These are phyloP conservation scores for Hyphopichia buzzinii DNA, from an alignment of 1,139 yeast genomes.

Conservation along the genomic window DNA sequence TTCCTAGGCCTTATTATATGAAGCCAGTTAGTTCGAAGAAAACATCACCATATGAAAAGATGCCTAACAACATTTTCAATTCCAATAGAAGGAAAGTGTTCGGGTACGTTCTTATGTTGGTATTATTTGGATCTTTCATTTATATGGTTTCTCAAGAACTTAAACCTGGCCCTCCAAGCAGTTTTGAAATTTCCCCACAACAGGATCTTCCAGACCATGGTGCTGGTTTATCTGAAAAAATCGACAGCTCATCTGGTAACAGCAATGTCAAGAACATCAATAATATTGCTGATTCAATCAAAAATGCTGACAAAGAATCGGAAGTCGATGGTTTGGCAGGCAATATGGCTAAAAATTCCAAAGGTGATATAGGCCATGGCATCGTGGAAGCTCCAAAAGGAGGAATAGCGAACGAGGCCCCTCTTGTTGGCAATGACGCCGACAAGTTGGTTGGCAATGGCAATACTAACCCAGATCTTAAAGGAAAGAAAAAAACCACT, in stretches of 20 bases:
- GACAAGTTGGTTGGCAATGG: constrained; percentile 27
- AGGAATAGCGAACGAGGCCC: constrained; percentile 49
- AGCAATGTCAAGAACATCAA: constrained; percentile 16
- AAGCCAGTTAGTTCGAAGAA: constrained; percentile 36
- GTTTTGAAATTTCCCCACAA: constrained; percentile 23
- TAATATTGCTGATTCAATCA: constrained; percentile 22
- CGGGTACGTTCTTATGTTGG: constrained; percentile 39
- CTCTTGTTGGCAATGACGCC: constrained; percentile 44
- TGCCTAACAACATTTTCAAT: constrained; percentile 33
- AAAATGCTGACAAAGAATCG: constrained; percentile 28
- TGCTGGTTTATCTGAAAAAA: neutral
- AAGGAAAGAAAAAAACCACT: constrained; percentile 5
- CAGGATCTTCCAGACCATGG: constrained; percentile 8
- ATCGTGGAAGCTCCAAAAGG: constrained; percentile 51
- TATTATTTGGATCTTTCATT: constrained; percentile 35
- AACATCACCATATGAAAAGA: constrained; percentile 36
- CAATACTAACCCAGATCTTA: constrained; percentile 7
- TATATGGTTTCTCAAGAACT: constrained; percentile 39
- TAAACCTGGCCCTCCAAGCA: constrained; percentile 25
- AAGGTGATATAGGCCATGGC: constrained; percentile 44
- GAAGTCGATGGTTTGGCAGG: constrained; percentile 38
- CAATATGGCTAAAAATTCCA: constrained; percentile 40
- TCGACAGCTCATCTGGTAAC: neutral
- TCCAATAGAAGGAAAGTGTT: constrained; percentile 36
- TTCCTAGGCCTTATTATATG: constrained; percentile 51